These are phyloP conservation scores for Starmerella apicola DNA, from an alignment of 805 yeast genomes.

Conservation along the genomic window DNA sequence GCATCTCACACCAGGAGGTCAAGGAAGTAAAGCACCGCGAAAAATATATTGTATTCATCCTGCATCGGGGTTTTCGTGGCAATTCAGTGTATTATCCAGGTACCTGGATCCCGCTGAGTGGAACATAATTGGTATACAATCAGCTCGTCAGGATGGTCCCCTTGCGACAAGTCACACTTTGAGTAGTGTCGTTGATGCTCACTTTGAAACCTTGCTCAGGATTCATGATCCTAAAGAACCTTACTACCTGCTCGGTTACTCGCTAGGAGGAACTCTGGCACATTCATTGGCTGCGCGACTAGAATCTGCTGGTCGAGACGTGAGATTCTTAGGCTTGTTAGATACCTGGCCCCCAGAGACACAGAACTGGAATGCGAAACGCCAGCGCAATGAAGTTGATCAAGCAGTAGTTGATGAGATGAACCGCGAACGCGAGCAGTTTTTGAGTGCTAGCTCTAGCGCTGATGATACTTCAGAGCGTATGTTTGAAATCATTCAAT, in stretches of 20 bases:
- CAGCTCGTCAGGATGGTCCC: slow-evolving; percentile 6
- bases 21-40: neutral
- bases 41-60: slow-evolving; percentile 13
- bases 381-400: slow-evolving; percentile 4
- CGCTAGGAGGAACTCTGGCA: slow-evolving; percentile 15
- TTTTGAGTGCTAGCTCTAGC: slow-evolving; percentile 3
- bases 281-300: slow-evolving; percentile 13
- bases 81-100: slow-evolving; percentile 13
- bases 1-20: neutral
- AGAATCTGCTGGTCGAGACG: slow-evolving; percentile 3
- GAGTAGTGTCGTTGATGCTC: slow-evolving; percentile 7
- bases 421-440: slow-evolving; percentile 13
- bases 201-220: slow-evolving; percentile 1
- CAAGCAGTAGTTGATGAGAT: slow-evolving; percentile 14
- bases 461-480: slow-evolving; percentile 3
- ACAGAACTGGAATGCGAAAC: slow-evolving; percentile 15
- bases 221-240: slow-evolving; percentile 2
- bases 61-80: slow-evolving; percentile 16
- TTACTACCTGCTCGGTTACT: slow-evolving; percentile 13
- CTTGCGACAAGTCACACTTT: slow-evolving; percentile 5
- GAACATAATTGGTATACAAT: slow-evolving; percentile 13
- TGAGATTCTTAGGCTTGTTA: slow-evolving; percentile 10
- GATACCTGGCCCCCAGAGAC: slow-evolving; percentile 19
- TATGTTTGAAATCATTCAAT: slow-evolving; percentile 10
- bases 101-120: slow-evolving; percentile 9